Base-by-base conservation (phyloP, 139 green algal genomes). In the Volvox reticuliferus region DNA sequence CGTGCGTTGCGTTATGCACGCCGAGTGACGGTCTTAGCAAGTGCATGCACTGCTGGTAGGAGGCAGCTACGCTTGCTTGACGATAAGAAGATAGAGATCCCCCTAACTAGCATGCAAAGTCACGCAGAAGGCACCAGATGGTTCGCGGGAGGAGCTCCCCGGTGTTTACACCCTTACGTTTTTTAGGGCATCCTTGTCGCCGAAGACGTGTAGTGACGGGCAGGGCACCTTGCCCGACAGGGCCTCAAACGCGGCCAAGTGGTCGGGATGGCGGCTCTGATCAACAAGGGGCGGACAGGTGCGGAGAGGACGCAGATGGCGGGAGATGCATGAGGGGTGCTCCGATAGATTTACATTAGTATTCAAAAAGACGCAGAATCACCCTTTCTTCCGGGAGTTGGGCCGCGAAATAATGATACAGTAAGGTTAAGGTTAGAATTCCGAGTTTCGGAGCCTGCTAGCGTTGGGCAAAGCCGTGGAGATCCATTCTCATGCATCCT, bases 141-240 rank as follows among this genome's bases (percentile, higher is more conserved):
- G 16, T 9, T 73, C 65, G 21, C 12, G 21, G 65, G 65, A 24
- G 65, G 65, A 24, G 65, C 12, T 24, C 37, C 12, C 1, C 1
- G 26, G 0, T 28, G 77, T 37, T n/a, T n/a, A n/a, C 19, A 73
- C 13, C 13, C 84, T 89, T 44, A 91, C 91, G 36, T 90, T 73
- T n/a, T 94, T 93, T 1, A 94, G 62, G 14, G 82, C 86, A 50
- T 93, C 93, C 32, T 82, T 89, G 67, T 96, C 93, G 12, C 95
- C 95, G 69, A 95, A 93, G 73, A 97, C 88, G 80, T 97, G 95
- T 9, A 97, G 63, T 0, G 93, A 95, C 24, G 95, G 95, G 19
- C 86, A 71, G 6, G 76, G 84, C 44, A 93, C 78, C 79, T 91
- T 91, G 87, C 75, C 75, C 61, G 55, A 55, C 30, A 90, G 73